phyloP scores from a whole-genome alignment of 257 asterid species.

The Solanum phureja region DNA sequence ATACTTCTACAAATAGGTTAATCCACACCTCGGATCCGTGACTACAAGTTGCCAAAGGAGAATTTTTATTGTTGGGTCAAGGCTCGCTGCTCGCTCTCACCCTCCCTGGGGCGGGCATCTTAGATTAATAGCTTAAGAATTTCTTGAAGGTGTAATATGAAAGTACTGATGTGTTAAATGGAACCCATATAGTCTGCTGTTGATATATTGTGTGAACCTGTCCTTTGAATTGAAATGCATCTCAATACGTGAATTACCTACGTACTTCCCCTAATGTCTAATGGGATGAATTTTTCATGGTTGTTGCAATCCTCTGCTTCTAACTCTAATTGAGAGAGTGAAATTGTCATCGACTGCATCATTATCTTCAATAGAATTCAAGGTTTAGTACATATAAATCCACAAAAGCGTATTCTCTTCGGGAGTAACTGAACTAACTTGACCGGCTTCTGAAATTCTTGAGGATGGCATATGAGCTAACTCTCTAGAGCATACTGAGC shows the following conservation, averaged over 20 bases:
- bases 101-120: not conserved
- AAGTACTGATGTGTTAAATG: conserved; percentile 14
- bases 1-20: not conserved
- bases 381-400: not conserved
- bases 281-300: not conserved
- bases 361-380: not conserved
- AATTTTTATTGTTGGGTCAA: not conserved
- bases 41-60: not conserved
- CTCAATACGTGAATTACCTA: not conserved
- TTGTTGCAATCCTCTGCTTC: not conserved
- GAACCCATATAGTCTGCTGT: not conserved
- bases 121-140: not conserved
- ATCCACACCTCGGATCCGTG: not conserved
- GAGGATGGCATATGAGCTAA: not conserved
- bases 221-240: not conserved
- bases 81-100: not conserved
- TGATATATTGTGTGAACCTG: not conserved
- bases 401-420: not conserved
- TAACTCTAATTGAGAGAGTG: not conserved
- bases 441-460: not conserved
- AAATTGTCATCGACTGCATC: not conserved
- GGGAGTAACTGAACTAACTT: not conserved
- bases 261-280: not conserved
- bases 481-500: not conserved
- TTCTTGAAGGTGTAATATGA: conserved; percentile 1